These are phyloP conservation scores for Eudorina sp. DNA, from an alignment of 139 green algal species.

Conservation along the genomic window DNA sequence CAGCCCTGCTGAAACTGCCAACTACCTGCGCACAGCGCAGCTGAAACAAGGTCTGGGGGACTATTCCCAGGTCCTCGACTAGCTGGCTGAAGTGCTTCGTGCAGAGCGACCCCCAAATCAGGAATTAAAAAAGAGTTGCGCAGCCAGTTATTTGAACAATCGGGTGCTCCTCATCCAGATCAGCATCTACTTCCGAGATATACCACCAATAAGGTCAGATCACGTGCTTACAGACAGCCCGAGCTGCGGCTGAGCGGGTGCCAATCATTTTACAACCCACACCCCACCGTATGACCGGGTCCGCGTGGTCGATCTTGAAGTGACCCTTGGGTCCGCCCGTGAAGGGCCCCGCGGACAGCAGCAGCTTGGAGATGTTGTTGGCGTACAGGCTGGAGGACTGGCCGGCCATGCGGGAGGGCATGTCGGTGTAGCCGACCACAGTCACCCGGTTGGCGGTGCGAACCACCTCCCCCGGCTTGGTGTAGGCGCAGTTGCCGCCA, in stretches of 20 bases:
- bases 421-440: conserved; percentile 91
- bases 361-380: conserved; percentile 95
- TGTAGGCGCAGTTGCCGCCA: conserved; percentile 73
- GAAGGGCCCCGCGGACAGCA: conserved; percentile 89
- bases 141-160: too few species aligned
- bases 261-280: neutral
- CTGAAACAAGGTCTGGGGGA: too few species aligned
- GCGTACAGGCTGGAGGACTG: conserved; percentile 88
- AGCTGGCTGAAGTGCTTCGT: too few species aligned
- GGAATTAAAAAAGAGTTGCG: too few species aligned
- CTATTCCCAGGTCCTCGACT: too few species aligned
- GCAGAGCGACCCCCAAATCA: too few species aligned
- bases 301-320: conserved; percentile 86
- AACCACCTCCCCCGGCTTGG: conserved; percentile 48
- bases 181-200: too few species aligned
- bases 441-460: conserved; percentile 74
- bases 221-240: too few species aligned
- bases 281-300: conserved; percentile 77
- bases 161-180: too few species aligned
- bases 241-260: neutral
- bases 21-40: too few species aligned
- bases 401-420: conserved; percentile 86
- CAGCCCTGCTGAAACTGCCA: too few species aligned
- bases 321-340: conserved; percentile 76
- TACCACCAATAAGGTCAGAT: too few species aligned